Evolutionary conservation across 768 basidiomycete genomes (phyloP).

Genomic region (Mycena albidolilacea): DNA sequence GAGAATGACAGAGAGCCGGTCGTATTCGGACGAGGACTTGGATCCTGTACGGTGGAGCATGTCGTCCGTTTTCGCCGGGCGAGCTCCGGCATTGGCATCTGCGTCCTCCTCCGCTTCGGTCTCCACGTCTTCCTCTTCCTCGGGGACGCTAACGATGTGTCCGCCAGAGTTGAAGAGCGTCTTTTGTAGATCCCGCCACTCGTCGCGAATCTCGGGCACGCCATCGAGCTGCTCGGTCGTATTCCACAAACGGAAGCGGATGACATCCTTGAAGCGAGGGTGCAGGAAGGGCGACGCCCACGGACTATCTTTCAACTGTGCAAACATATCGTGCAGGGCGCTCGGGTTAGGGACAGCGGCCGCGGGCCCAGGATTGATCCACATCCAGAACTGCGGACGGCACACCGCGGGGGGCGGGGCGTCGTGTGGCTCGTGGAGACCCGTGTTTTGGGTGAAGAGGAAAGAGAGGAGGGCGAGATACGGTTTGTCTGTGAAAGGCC

Average conservation of each 20-base stretch:
- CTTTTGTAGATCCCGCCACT: slow-evolving; percentile 83
- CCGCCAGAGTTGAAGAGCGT: slow-evolving; percentile 92
- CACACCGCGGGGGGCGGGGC: slow-evolving; percentile 68
- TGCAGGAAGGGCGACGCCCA: slow-evolving; percentile 96
- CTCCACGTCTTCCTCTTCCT: slow-evolving; percentile 52
- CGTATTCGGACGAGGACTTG: slow-evolving; percentile 89
- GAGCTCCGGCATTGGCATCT: slow-evolving; percentile 65
- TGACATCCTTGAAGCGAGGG: slow-evolving; percentile 87
- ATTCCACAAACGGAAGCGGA: slow-evolving; percentile 96
- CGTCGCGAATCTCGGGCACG: slow-evolving; percentile 87
- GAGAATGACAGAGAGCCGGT: slow-evolving; percentile 91
- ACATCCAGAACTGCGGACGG: slow-evolving; percentile 93
- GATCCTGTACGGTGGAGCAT: slow-evolving; percentile 87
- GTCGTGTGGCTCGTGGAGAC: slow-evolving; percentile 71
- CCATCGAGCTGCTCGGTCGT: slow-evolving; percentile 96
- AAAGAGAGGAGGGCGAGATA: slow-evolving; percentile 94
- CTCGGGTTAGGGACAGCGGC: slow-evolving; percentile 85
- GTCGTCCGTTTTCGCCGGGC: slow-evolving; percentile 58
- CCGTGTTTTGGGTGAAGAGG: slow-evolving; percentile 93
- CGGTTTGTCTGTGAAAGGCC: slow-evolving; percentile 96
- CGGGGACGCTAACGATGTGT: slow-evolving; percentile 74
- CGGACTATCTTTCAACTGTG: slow-evolving; percentile 81
- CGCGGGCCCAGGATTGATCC: slow-evolving; percentile 96
- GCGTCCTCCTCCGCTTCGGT: slow-evolving; percentile 55
- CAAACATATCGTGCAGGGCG: slow-evolving; percentile 87